phyloP scores from a whole-genome alignment of 2,329 filamentous ascomycete species.

The Talaromyces albobiverticillius region DNA sequence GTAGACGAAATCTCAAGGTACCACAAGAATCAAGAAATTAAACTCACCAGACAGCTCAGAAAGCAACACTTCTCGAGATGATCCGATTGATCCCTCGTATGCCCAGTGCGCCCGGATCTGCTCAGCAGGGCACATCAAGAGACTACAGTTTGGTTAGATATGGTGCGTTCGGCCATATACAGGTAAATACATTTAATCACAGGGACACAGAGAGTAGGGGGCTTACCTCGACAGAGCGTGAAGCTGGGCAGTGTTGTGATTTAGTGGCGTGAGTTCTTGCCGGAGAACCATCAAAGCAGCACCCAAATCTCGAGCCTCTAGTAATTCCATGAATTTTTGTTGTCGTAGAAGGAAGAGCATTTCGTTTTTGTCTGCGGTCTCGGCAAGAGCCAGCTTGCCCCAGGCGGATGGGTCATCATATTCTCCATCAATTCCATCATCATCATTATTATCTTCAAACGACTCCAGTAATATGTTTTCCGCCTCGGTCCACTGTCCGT shows the following conservation, averaged over 20 bases:
- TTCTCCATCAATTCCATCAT: conserved; percentile 43
- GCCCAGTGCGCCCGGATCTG: conserved; percentile 73
- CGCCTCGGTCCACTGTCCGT: conserved; percentile 80
- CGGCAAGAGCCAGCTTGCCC: conserved; percentile 68
- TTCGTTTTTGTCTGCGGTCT: conserved; percentile 69
- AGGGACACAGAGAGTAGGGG: not conserved
- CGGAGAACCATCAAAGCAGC: conserved; percentile 79
- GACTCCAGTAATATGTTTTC: conserved; percentile 70
- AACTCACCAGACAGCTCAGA: conserved; percentile 76
- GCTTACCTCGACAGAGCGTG: conserved; percentile 73
- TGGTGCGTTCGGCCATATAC: no score
- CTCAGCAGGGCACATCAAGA: conserved; percentile 84
- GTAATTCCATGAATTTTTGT: conserved; percentile 89
- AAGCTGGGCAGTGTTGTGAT: conserved; percentile 71
- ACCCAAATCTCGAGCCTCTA: conserved; percentile 72
- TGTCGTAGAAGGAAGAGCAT: conserved; percentile 88
- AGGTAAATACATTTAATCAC: not conserved
- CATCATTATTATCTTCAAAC: conserved; percentile 25
- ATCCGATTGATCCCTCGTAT: conserved; percentile 79
- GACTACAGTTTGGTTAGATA: conserved; percentile 44
- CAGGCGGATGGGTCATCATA: conserved; percentile 25
- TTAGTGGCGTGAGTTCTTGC: conserved; percentile 80
- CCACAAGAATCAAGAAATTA: conserved; percentile 15
- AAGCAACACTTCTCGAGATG: conserved; percentile 71
- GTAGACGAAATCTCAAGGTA: not conserved